A percentile compares a stretch with the other conserved stretches of the same genome.
Evolutionary conservation across 2,329 filamentous ascomycete genomes (phyloP).

Genomic region (Fusarium abutilonis): DNA sequence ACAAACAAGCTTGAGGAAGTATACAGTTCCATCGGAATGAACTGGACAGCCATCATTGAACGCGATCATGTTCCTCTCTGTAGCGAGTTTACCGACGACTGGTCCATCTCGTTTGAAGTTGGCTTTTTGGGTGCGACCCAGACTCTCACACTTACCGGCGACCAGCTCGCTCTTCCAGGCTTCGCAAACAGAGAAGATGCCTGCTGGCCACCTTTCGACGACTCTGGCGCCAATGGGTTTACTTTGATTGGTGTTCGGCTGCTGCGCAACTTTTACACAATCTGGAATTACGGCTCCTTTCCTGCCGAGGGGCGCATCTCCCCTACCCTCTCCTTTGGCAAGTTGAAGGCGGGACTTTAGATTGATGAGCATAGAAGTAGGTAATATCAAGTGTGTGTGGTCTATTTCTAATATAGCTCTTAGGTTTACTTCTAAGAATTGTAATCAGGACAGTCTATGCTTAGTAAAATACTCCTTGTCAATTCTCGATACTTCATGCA

Average conservation of each 20-base stretch:
- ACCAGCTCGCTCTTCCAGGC: slow-evolving; percentile 47
- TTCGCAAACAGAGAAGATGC: slow-evolving; percentile 48
- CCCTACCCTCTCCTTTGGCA: slow-evolving; percentile 39
- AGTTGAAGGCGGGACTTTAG: slow-evolving; percentile 32
- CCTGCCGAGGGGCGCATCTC: not conserved
- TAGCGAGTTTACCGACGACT: slow-evolving; percentile 50
- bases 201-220: slow-evolving; percentile 51
- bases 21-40: slow-evolving; percentile 51
- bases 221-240: slow-evolving; percentile 37
- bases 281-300: slow-evolving; percentile 47
- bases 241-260: slow-evolving; percentile 47
- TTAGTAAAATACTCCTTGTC: too few species aligned
- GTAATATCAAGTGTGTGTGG: too few species aligned
- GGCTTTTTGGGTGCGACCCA: slow-evolving; percentile 32
- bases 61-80: slow-evolving; percentile 48
- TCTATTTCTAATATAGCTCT: too few species aligned
- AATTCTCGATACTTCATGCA: too few species aligned
- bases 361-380: too few species aligned
- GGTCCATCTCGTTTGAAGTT: slow-evolving; percentile 48
- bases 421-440: too few species aligned
- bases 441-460: too few species aligned
- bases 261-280: slow-evolving; percentile 48
- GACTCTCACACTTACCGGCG: slow-evolving; percentile 48
- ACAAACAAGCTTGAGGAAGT: slow-evolving; percentile 38
- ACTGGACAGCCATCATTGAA: slow-evolving; percentile 47